Conservation (phyloP, 441 rosid species). For the Erysimum cheiri region DNA sequence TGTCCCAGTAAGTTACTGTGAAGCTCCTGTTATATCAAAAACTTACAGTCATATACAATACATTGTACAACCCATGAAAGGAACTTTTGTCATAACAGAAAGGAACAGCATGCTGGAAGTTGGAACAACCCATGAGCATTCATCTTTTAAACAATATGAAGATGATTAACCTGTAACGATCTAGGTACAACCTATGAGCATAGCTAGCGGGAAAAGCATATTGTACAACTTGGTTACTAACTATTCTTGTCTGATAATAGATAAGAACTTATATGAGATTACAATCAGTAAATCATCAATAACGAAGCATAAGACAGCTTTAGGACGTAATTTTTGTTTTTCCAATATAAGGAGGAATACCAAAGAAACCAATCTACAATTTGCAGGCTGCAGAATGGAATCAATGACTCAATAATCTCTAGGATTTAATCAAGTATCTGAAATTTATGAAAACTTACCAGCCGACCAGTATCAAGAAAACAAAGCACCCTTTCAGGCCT, state of each 20-base stretch:
- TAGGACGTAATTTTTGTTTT: background rate
- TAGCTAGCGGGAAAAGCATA: slow-evolving; percentile 2
- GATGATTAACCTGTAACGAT: slow-evolving; percentile 13
- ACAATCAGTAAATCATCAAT: slow-evolving; percentile 10
- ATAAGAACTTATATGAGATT: background rate
- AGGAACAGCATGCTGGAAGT: slow-evolving; percentile 11
- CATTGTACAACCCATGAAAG: slow-evolving; percentile 11
- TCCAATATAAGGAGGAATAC: slow-evolving; percentile 1
- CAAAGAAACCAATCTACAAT: slow-evolving; percentile 6
- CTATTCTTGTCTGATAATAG: background rate
- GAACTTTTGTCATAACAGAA: slow-evolving; percentile 8
- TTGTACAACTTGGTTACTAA: slow-evolving; percentile 5
- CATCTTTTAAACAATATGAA: slow-evolving; percentile 22
- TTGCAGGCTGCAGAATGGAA: slow-evolving; percentile 14
- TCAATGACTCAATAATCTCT: background rate
- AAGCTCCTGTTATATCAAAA: slow-evolving; percentile 15
- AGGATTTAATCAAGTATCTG: slow-evolving; percentile 20
- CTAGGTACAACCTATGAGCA: slow-evolving; percentile 9
- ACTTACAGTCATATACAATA: slow-evolving; percentile 15
- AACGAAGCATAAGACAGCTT: background rate
- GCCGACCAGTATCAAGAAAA: slow-evolving; percentile 88
- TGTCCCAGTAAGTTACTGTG: slow-evolving; percentile 30
- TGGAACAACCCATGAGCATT: slow-evolving; percentile 8
- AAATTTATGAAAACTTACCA: slow-evolving; percentile 60
- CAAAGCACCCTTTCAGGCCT: slow-evolving; percentile 95